Base-by-base conservation (phyloP, 73 alveolate genomes). In the Paramecium biaurelia region DNA sequence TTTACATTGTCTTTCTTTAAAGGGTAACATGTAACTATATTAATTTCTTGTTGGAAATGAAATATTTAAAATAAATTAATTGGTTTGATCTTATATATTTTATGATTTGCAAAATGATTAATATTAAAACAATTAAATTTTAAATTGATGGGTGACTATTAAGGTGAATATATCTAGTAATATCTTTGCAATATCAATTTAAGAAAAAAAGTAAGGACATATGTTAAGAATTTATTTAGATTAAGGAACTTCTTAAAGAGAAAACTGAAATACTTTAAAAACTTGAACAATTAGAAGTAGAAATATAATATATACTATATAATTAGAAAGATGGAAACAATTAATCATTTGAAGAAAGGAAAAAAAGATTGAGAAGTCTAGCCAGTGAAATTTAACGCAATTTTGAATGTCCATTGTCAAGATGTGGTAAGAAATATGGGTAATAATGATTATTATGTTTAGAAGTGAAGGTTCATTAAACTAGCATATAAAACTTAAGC, bases 341-440 rank as follows among this genome's bases (percentile, higher is more conserved):
- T 15, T 28, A 58, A 7, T 58, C 76, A 23, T 79, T 79, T 47
- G 90, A 79, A 18, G 90, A 79, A 79, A 21, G 90, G 20, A 79
- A 79, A 34, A 79, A 79, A 45, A 38, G 90, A 24, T 79, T 79
- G 43, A 38, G 76, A 42, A 79, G 90, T 79, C 47, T 79, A 45
- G 90, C 90, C n/a, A 42, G 90, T 42, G 70, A 79, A 41, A 79
- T 79, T 43, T 15, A 79, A 47, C 32, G 90, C 28, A 47, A 79
- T 34, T 79, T 79, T 45, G 74, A 79, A 79, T 79, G 90, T 12
- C 90, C 90, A 30, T 11, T 76, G 5, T 37, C 47, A 15, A 42
- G 21, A 43, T 79, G 90, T 63, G 70, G 74, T 23, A 79, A 79
- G 49, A 43, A 76, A 76, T 76, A 76, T 76, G 89, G 89, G 87